These are phyloP conservation scores for Pleurotus tuoliensis DNA, from an alignment of 768 basidiomycete species.

Conservation along the genomic window DNA sequence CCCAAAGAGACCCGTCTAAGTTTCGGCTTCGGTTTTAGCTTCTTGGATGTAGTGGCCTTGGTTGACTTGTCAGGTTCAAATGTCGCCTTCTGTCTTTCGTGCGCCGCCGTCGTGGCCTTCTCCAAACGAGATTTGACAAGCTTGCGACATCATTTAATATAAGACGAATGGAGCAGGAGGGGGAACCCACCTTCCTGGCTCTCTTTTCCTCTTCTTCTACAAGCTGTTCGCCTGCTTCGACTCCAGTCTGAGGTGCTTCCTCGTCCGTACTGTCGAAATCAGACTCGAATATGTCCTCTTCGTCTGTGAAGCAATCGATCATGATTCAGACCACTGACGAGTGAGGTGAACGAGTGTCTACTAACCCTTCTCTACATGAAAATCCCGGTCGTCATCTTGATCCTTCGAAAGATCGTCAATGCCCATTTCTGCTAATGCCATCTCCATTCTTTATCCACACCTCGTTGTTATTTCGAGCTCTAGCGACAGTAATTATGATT, in stretches of 20 bases:
- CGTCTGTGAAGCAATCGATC: conserved; percentile 42
- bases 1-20: conserved; percentile 51
- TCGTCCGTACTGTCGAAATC: conserved; percentile 88
- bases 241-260: conserved; percentile 49
- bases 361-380: conserved; percentile 59
- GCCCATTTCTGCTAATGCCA: conserved; percentile 69
- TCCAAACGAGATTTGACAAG: conserved; percentile 49
- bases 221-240: conserved; percentile 53
- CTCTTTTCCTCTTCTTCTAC: conserved; percentile 58
- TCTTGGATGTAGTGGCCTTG: conserved; percentile 20
- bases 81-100: conserved; percentile 60
- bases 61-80: conserved; percentile 54
- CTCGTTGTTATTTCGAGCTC: background rate
- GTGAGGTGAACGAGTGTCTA: background rate
- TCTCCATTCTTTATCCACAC: conserved; percentile 57
- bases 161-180: background rate
- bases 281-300: conserved; percentile 77
- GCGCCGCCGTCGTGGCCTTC: conserved; percentile 61
- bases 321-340: background rate
- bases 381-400: conserved; percentile 72
- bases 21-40: conserved; percentile 23
- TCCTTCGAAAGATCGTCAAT: conserved; percentile 54
- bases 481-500: background rate
- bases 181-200: conserved; percentile 38
- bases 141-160: background rate